Percentiles rank a stretch among this genome's conserved stretches.
phyloP scores from a whole-genome alignment of 345 rosid genomes.

The Syzygium jambos region DNA sequence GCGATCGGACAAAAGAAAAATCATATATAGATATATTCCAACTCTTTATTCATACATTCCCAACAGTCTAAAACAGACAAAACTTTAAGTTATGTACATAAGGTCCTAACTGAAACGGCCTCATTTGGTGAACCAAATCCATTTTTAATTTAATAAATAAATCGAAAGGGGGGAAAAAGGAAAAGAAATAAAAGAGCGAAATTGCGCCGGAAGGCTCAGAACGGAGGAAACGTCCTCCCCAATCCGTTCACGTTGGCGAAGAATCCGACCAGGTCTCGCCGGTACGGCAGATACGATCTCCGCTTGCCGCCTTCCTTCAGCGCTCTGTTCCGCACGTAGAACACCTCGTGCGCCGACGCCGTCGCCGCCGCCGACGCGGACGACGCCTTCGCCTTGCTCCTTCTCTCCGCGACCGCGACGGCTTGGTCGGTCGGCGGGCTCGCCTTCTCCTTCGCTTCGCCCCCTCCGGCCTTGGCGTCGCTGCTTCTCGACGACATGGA shows the following conservation, averaged over 20 bases:
- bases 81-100: neutral
- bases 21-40: neutral
- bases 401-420: neutral
- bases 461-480: neutral
- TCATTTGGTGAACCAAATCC: neutral
- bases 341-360: slow-evolving; percentile 50
- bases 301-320: slow-evolving; percentile 49
- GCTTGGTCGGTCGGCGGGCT: neutral
- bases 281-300: slow-evolving; percentile 66
- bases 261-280: slow-evolving; percentile 55
- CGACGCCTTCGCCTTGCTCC: neutral
- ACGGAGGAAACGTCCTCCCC: slow-evolving; percentile 25
- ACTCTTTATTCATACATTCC: neutral
- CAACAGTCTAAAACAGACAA: neutral
- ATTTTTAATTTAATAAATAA: neutral
- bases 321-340: slow-evolving; percentile 57
- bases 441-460: neutral
- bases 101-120: neutral
- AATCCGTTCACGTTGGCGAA: slow-evolving; percentile 32
- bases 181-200: neutral
- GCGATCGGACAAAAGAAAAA: neutral
- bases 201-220: slow-evolving; percentile 4
- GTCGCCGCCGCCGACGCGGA: neutral
- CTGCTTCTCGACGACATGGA: neutral
- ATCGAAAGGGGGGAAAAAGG: too few species aligned